A percentile compares a stretch with the other conserved stretches of the same genome.
Conservation (phyloP, 2,329 filamentous ascomycete species). For the Aspergillus sp. region DNA sequence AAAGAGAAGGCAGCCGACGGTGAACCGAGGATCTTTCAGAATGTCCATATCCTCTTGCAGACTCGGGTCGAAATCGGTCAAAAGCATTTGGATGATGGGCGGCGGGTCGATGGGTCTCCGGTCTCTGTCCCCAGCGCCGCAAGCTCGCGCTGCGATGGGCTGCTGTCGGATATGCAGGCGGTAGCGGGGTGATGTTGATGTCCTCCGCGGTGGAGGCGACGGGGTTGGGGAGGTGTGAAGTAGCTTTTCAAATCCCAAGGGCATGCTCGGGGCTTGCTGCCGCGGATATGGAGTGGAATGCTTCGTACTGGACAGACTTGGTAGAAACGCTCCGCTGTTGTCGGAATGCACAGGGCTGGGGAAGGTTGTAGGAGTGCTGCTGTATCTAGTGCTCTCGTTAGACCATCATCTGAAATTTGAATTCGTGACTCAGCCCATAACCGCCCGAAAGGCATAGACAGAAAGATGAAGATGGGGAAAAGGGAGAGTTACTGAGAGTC, state of each 20-base stretch:
- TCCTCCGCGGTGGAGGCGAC: conserved; percentile 21
- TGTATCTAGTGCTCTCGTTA: conserved; percentile 23
- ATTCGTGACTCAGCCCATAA: neutral
- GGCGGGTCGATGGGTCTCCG: conserved; percentile 47
- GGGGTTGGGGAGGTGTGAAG: conserved; percentile 28
- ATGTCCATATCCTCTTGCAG: conserved; percentile 36
- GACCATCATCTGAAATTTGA: conserved; percentile 1
- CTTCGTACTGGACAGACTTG: conserved; percentile 10
- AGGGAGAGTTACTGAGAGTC: conserved; percentile 30
- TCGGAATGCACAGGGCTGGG: conserved; percentile 30
- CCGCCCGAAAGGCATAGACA: neutral
- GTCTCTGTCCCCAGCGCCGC: conserved; percentile 46
- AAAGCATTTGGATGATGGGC: conserved; percentile 46
- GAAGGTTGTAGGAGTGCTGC: conserved; percentile 25
- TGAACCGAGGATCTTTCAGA: conserved; percentile 39
- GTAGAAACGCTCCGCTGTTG: conserved; percentile 18
- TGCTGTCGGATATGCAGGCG: conserved; percentile 46
- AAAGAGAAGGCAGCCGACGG: conserved; percentile 45
- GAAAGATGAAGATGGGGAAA: conserved; percentile 4
- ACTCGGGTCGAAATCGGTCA: conserved; percentile 42
- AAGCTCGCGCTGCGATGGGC: conserved; percentile 45
- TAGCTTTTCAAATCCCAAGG: conserved; percentile 36
- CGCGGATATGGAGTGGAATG: conserved; percentile 15
- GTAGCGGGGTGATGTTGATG: conserved; percentile 29
- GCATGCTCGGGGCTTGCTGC: conserved; percentile 25